phyloP scores from a whole-genome alignment of 352 stramenopile genomes.

The Pythium inflatum region DNA sequence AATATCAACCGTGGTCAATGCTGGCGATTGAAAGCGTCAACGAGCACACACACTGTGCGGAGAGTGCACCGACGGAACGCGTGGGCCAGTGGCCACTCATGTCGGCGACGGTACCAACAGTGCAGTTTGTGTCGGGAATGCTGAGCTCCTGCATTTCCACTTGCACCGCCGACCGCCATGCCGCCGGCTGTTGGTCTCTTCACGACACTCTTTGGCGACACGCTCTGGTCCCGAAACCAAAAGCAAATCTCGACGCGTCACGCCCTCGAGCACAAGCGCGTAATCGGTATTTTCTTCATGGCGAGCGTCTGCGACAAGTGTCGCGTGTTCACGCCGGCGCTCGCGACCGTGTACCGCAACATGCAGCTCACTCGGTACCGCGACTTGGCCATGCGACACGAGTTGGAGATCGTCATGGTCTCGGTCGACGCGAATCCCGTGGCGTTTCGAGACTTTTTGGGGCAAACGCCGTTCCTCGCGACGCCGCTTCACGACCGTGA shows the following conservation, averaged over 20 bases:
- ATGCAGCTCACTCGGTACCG: slow-evolving; percentile 60
- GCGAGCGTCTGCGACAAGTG: slow-evolving; percentile 52
- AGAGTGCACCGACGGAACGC: slow-evolving; percentile 7
- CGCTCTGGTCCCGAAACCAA: slow-evolving; percentile 45
- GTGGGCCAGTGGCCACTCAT: background rate
- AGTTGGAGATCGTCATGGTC: slow-evolving; percentile 63
- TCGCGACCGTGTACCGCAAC: slow-evolving; percentile 61
- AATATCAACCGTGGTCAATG: slow-evolving; percentile 21
- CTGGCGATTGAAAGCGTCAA: too few species aligned
- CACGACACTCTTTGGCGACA: slow-evolving; percentile 21
- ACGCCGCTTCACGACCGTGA: slow-evolving; percentile 48
- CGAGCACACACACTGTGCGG: too few species aligned
- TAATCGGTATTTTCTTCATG: slow-evolving; percentile 67
- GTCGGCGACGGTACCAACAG: too few species aligned
- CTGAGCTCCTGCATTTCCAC: too few species aligned
- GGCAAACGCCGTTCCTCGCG: slow-evolving; percentile 57
- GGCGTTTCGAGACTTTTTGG: slow-evolving; percentile 53
- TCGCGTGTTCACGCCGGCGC: slow-evolving; percentile 56
- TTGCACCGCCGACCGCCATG: background rate
- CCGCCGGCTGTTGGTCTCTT: background rate
- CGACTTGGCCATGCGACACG: slow-evolving; percentile 49
- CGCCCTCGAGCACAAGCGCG: slow-evolving; percentile 48
- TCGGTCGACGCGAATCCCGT: slow-evolving; percentile 51
- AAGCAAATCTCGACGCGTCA: slow-evolving; percentile 40
- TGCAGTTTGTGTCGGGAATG: too few species aligned